Conservation (phyloP, 2,329 filamentous ascomycete species). For the Didymella glomerata region DNA sequence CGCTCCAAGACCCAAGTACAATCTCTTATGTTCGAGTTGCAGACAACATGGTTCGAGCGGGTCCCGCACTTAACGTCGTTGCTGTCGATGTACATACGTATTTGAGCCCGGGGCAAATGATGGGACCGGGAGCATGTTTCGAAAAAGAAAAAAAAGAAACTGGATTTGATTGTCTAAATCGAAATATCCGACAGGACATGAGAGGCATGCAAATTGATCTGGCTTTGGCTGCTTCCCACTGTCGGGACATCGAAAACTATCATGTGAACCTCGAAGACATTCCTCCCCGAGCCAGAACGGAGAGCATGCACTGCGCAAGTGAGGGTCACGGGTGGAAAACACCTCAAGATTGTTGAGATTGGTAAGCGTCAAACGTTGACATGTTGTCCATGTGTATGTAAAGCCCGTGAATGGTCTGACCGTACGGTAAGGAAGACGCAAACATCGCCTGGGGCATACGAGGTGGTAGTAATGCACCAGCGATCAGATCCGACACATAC, state of each 20-base stretch:
- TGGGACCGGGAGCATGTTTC: background rate
- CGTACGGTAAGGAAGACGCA: background rate
- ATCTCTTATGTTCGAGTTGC: too few relatives aligned
- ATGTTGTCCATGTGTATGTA: constrained; percentile 4
- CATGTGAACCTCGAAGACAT: background rate
- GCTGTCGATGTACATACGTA: too few relatives aligned
- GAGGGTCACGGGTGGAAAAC: background rate
- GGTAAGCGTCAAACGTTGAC: constrained; percentile 2
- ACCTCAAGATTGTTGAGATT: background rate
- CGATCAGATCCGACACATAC: background rate
- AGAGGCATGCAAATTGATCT: background rate
- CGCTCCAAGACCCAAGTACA: too few relatives aligned
- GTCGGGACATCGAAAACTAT: background rate
- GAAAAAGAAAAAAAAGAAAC: background rate
- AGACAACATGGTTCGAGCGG: too few relatives aligned
- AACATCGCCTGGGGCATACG: background rate
- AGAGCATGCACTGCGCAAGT: background rate
- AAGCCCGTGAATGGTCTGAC: background rate
- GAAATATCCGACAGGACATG: background rate
- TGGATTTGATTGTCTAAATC: too few relatives aligned
- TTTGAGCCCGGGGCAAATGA: too few relatives aligned
- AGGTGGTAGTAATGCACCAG: background rate
- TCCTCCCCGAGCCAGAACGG: too few relatives aligned
- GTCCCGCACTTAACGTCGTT: too few relatives aligned
- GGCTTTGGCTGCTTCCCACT: background rate